phyloP scores from a whole-genome alignment of 2,329 filamentous ascomycete species.

The Trichothecium roseum region DNA sequence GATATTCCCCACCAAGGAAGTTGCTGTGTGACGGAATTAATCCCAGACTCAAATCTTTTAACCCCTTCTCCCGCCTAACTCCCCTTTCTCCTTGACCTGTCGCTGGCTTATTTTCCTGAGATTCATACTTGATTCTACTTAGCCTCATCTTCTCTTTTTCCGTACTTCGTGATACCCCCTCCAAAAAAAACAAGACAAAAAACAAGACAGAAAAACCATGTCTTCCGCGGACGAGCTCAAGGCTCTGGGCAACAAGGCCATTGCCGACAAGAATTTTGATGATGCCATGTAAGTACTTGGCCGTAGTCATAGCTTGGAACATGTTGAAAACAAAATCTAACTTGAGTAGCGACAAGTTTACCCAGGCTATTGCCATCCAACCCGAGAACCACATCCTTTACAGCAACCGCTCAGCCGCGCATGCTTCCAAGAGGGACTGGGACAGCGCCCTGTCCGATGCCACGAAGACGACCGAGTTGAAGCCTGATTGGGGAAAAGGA shows the following conservation, averaged over 20 bases:
- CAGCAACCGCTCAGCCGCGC: slow-evolving; percentile 84
- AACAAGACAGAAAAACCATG: slow-evolving; percentile 28
- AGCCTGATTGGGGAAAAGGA: slow-evolving; percentile 96
- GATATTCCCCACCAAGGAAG: not conserved
- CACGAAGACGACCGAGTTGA: slow-evolving; percentile 84
- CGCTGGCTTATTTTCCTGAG: not conserved
- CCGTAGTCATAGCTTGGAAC: not conserved
- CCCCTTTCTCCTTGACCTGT: not conserved
- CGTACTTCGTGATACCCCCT: slow-evolving; percentile 2
- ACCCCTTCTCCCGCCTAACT: not conserved
- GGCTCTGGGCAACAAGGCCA: slow-evolving; percentile 96
- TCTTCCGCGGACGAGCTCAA: slow-evolving; percentile 71
- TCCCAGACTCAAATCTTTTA: not conserved
- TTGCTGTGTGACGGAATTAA: not conserved
- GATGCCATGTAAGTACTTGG: slow-evolving; percentile 71
- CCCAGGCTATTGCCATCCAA: slow-evolving; percentile 81
- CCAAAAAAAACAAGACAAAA: not conserved
- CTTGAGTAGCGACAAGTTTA: slow-evolving; percentile 71
- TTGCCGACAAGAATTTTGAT: slow-evolving; percentile 92
- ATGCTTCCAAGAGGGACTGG: slow-evolving; percentile 86
- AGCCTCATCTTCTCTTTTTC: not conserved
- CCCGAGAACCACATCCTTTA: slow-evolving; percentile 92
- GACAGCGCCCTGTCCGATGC: slow-evolving; percentile 78
- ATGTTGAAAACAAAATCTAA: slow-evolving; percentile 7
- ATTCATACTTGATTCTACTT: not conserved